phyloP scores from a whole-genome alignment of 805 yeast genomes.

The Suhomyces tanzawaensis region DNA sequence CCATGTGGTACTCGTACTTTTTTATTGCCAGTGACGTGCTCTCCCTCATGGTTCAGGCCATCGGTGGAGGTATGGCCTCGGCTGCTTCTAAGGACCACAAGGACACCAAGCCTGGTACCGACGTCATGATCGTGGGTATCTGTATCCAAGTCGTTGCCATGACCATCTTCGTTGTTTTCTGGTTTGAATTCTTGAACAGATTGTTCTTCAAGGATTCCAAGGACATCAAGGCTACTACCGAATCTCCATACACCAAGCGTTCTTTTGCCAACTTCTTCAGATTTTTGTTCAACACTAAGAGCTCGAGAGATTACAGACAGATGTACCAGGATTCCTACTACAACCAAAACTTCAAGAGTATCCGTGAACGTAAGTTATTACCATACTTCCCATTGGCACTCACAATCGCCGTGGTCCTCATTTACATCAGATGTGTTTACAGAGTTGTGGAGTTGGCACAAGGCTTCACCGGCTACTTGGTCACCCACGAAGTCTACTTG shows the following conservation, averaged over 20 bases:
- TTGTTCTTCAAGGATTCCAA: conserved; percentile 27
- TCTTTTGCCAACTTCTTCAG: conserved; percentile 26
- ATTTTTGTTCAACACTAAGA: conserved; percentile 25
- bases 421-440: conserved; percentile 34
- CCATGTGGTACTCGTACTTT: conserved; percentile 44
- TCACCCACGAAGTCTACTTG: conserved; percentile 34
- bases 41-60: conserved; percentile 40
- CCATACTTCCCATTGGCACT: conserved; percentile 34
- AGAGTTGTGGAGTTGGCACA: conserved; percentile 41
- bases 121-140: conserved; percentile 40
- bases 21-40: conserved; percentile 38
- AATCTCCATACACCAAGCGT: conserved; percentile 17
- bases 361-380: conserved; percentile 27
- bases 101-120: conserved; percentile 31
- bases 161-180: conserved; percentile 34
- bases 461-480: conserved; percentile 38
- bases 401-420: conserved; percentile 28
- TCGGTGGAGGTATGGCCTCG: conserved; percentile 38
- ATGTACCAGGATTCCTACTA: conserved; percentile 28
- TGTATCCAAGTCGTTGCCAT: conserved; percentile 38
- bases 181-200: conserved; percentile 35
- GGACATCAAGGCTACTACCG: conserved; percentile 7
- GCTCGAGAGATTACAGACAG: conserved; percentile 20
- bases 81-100: conserved; percentile 21
- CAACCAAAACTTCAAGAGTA: conserved; percentile 22